Conservation (phyloP, 192 early-diverging fungal genomes). For the Funneliformis geosporum region DNA sequence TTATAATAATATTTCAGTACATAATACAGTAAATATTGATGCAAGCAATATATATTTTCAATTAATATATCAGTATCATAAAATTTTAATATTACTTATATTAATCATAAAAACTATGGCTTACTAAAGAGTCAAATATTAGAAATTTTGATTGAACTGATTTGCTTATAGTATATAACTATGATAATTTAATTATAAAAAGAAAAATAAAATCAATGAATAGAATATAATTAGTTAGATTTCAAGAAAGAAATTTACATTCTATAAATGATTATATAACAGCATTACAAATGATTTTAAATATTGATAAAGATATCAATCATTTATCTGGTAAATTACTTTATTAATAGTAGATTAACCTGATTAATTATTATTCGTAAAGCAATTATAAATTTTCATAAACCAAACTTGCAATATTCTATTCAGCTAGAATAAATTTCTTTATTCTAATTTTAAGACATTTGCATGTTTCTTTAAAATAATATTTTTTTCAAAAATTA, state of each 20-base stretch:
- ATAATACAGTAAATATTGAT: too few species aligned
- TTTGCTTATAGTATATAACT: too few species aligned
- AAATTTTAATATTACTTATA: neutral
- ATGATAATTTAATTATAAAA: too few species aligned
- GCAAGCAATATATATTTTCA: too few species aligned
- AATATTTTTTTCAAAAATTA: neutral
- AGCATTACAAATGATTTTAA: too few species aligned
- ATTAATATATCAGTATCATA: neutral
- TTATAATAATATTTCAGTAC: neutral
- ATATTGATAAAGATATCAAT: neutral
- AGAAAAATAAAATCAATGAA: too few species aligned
- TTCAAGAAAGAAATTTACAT: too few species aligned
- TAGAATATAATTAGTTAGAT: too few species aligned
- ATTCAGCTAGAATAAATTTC: neutral
- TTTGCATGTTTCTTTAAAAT: constrained; percentile 7
- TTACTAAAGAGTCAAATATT: too few species aligned
- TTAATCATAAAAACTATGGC: neutral
- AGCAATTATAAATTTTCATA: constrained; percentile 4
- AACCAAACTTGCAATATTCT: neutral
- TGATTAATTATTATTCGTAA: constrained; percentile 11
- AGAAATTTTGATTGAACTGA: too few species aligned
- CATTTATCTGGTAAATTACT: neutral
- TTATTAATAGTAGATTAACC: neutral
- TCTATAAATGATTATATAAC: too few species aligned
- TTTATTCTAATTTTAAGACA: constrained; percentile 5